Evolutionary conservation across 164 flowering plant species (phyloP).

Genomic region (Kingdonia uniflora): DNA sequence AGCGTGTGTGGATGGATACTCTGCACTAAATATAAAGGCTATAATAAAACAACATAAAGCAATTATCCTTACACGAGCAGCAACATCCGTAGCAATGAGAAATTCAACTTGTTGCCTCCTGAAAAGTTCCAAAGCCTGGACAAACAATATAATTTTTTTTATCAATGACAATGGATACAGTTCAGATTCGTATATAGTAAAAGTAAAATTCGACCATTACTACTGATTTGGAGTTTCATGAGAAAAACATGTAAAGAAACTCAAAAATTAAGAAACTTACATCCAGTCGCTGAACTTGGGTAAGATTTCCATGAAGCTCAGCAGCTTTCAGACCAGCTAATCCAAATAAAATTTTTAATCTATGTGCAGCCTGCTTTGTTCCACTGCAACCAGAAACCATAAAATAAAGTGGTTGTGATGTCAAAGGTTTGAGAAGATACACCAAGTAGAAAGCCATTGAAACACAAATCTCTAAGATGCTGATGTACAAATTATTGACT

Average conservation of each 20-base stretch:
- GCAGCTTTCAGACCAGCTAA: conserved; percentile 82
- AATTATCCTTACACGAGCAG: conserved; percentile 74
- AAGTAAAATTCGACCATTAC: no score
- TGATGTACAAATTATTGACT: no score
- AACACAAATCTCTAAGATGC: no score
- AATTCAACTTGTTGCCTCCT: conserved; percentile 88
- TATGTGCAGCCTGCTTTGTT: conserved; percentile 88
- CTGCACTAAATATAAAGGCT: neutral
- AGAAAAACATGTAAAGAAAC: neutral
- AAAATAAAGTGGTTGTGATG: no score
- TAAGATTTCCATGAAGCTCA: conserved; percentile 93
- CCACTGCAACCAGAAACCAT: conserved; percentile 54
- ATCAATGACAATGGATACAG: no score
- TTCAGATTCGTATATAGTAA: no score
- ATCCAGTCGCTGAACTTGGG: conserved; percentile 93
- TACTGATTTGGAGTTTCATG: neutral
- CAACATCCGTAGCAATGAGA: conserved; percentile 91
- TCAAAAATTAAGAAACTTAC: conserved; percentile 30
- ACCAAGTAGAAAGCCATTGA: no score
- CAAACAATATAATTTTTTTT: neutral
- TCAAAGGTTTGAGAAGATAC: no score
- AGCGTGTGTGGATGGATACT: no score
- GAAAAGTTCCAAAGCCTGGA: conserved; percentile 83
- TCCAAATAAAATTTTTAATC: conserved; percentile 86
- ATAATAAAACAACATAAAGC: neutral